These are phyloP conservation scores for Drechslera avenae DNA, from an alignment of 2,329 filamentous ascomycete genomes.

Conservation along the genomic window DNA sequence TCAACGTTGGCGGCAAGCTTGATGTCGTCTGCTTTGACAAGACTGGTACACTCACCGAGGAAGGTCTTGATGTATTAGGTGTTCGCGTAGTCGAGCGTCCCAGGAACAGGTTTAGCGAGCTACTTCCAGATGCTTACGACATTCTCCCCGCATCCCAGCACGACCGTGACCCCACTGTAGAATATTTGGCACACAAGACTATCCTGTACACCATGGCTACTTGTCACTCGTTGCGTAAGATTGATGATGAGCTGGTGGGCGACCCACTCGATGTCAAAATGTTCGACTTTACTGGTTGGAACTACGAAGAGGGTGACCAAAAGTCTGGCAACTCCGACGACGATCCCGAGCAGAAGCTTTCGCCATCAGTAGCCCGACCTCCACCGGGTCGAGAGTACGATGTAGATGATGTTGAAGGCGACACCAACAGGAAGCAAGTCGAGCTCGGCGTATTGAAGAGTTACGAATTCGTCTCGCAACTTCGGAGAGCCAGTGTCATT, in stretches of 20 bases:
- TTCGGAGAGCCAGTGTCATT: conserved; percentile 90
- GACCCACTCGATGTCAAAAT: conserved; percentile 97
- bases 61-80: conserved; percentile 91
- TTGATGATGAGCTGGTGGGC: conserved; percentile 87
- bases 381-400: conserved; percentile 67
- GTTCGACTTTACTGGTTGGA: conserved; percentile 96
- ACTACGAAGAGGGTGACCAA: conserved; percentile 85
- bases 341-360: conserved; percentile 78
- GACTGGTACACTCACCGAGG: conserved; percentile 96
- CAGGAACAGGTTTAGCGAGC: conserved; percentile 71
- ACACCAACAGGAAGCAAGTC: conserved; percentile 60
- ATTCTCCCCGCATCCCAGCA: conserved; percentile 62
- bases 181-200: conserved; percentile 68
- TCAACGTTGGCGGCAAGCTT: conserved; percentile 94
- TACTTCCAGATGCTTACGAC: conserved; percentile 68
- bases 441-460: conserved; percentile 89
- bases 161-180: conserved; percentile 63
- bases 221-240: conserved; percentile 85
- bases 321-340: conserved; percentile 65
- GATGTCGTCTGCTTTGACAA: conserved; percentile 99
- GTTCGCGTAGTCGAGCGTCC: conserved; percentile 75
- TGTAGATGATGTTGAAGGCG: conserved; percentile 55
- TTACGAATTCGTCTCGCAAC: conserved; percentile 93
- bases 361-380: conserved; percentile 87
- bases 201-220: conserved; percentile 95